Evolutionary conservation across 208 protist genomes (phyloP), one percentile per base, ranked within the genome.

Genomic region (Trypanosomatidae sp.): DNA sequence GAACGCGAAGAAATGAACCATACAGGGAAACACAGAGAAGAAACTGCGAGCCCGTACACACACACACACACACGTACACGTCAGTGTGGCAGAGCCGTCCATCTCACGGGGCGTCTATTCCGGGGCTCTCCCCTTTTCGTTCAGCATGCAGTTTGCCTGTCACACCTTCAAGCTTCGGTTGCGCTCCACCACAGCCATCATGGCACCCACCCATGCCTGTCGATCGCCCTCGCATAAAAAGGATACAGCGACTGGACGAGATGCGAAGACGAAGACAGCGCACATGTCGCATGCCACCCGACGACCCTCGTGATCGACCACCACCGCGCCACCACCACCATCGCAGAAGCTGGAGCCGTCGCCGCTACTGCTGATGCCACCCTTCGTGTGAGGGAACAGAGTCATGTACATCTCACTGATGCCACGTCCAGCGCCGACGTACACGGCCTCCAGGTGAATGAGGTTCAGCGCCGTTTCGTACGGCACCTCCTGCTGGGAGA

Each of bases 161-260:
- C 71, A 83, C 33, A 43, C 13, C 17, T 50, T 69, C 44, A 87
- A 60, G 4, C 67, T 72, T 3, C 74, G 81, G 55, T 95, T 95
- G 50, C 83, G 69, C 80, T 91, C 84, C 62, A 95, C 86, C 9
- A 95, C 80, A 17, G 79, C 81, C 84, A 88, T 89, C 82, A 95
- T 78, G 12, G 83, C 86, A 9, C 87, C 81, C 15, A 91, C 81
- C 85, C 87, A 95, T 4, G 79, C 30, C 69, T 91, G 85, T n/a
- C 85, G 73, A 36, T 89, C 85, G 17, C 82, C 86, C 74, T 91
- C 86, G n/a, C 73, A 79, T 2, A 89, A 66, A 62, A 91, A 90
- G n/a, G 76, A 77, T 2, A 95, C 72, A 5, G 79, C 91, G 13
- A 95, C 55, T 1, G 84, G 62, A 9, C 82, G 77, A 13, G 74